Evolutionary conservation across 495 filamentous ascomycete genomes (phyloP), one percentile per base, ranked within the genome.

Genomic region (Glarea lozoyensis): DNA sequence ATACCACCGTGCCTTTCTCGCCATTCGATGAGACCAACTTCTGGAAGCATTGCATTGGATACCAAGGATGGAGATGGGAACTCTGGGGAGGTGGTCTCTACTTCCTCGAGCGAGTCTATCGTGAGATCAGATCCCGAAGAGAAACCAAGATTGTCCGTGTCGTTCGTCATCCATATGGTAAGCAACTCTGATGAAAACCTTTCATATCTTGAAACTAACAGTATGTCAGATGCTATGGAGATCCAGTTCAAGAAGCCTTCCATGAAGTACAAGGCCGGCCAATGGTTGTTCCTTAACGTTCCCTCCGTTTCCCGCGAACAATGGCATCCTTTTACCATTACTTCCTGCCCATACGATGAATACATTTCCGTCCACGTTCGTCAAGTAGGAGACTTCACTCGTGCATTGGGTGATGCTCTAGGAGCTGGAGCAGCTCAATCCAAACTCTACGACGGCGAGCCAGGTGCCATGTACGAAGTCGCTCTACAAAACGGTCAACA

Each of bases 311-410:
- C 86, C 40, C 74, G 67, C 44, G 79, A 82, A 49, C 90, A 99
- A 67, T 99, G 92, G 92, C 92, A 99, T 64, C 92, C 92, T 12
- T 99, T 97, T 61, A 99, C 92, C 59, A 99, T 99, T 66, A 99
- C 92, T 10, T 97, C 93, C 38, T 97, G 93, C 63, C 92, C 93
- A 18, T 88, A 85, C 55, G 92, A 99, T 52, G 81, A 84, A 2
- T 95, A 98, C 62, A 75, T 97, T 56, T 92, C 85, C 40, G 74
- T 98, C 17, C 92, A 98, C 59, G 79, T 98, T 45, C 84, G 90
- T 36, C 92, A 97, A 70, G 88, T 97, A 9, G 92, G 92, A 42
- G 92, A 98, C 61, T 98, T 92, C 62, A 98, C 93, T 11, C 79
- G 78, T 43, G 75, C 76, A 1, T 75, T 98, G 11, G 93, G 86